Evolutionary conservation across 768 basidiomycete species (phyloP).

Genomic region (Pleurotus tuoliensis): DNA sequence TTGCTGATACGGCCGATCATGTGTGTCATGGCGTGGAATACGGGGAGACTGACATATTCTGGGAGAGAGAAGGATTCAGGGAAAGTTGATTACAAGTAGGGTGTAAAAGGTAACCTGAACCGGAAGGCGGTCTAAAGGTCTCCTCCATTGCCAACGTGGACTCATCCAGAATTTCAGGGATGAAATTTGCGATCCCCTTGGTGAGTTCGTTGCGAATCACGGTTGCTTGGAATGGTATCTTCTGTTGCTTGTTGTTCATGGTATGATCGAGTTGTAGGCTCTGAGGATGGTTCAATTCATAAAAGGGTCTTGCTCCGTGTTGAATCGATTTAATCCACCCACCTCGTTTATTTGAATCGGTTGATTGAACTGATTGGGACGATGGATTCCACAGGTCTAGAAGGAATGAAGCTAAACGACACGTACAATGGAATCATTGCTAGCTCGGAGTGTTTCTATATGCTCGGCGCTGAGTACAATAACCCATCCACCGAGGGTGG

Average conservation of each 20-base stretch:
- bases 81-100: background rate
- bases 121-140: conserved; percentile 16
- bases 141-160: conserved; percentile 26
- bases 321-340: background rate
- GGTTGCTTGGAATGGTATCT: conserved; percentile 30
- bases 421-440: conserved; percentile 30
- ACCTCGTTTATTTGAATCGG: conserved; percentile 28
- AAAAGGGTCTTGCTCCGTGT: background rate
- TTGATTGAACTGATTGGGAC: conserved; percentile 27
- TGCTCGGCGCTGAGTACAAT: conserved; percentile 30
- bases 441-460: conserved; percentile 25
- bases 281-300: background rate
- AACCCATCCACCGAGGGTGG: conserved; percentile 32
- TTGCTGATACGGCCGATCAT: conserved; percentile 34
- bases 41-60: conserved; percentile 21
- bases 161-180: conserved; percentile 34
- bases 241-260: conserved; percentile 31
- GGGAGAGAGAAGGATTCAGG: background rate
- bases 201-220: conserved; percentile 33
- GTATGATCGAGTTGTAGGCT: conserved; percentile 33
- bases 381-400: background rate
- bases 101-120: conserved; percentile 9
- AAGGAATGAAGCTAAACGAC: background rate
- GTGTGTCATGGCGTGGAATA: conserved; percentile 35
- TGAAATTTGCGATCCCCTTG: conserved; percentile 29